Base-by-base conservation (phyloP, 768 basidiomycete genomes). In the Naematelia encephala region DNA sequence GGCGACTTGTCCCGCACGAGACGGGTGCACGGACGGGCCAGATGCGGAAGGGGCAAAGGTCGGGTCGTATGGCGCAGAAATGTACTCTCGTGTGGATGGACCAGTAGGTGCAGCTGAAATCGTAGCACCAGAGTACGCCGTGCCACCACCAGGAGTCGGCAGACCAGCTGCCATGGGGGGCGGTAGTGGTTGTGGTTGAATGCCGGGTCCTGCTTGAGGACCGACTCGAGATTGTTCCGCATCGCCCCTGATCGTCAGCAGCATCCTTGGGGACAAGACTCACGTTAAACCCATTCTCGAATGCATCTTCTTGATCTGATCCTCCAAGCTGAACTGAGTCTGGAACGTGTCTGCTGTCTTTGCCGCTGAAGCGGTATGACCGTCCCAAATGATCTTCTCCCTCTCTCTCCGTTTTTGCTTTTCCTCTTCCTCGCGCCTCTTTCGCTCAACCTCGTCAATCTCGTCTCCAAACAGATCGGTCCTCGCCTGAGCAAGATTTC, bases 321-420 rank as follows among this genome's bases (percentile, higher is more conserved):
- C 92, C 79, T 97, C 91, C 75, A 98, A 87, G 75, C 91, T 93
- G 81, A 90, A 91, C 62, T 88, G 87, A 14, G 85, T 86, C 50
- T 92, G 92, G 81, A 87, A 99, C 73, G 91, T 91, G 82, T 92
- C 89, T 72, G 92, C 81, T 0, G 91, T 96, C 66, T 85, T 86
- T 50, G 87, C 87, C 79, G 93, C 97, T 45, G 91, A 89, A 45
- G 91, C 89, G 1, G 93, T 93, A 77, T 98, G 93, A 68, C 96
- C 96, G 78, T 98, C 96, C 96, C 96, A 99, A 50, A 97, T 90
- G 66, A 90, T 89, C 75, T 89, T 92, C 79, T 98, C 96, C 75
- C 86, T 85, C 76, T 94, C 93, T 74, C 85, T 88, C 64, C 91
- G 82, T 70, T 84, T 84, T 62, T 86, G 84, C 55, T 84, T 82